A percentile compares a stretch with the other conserved stretches of the same genome.
phyloP scores from a whole-genome alignment of 768 basidiomycete genomes.

The Gloeophyllum trabeum region DNA sequence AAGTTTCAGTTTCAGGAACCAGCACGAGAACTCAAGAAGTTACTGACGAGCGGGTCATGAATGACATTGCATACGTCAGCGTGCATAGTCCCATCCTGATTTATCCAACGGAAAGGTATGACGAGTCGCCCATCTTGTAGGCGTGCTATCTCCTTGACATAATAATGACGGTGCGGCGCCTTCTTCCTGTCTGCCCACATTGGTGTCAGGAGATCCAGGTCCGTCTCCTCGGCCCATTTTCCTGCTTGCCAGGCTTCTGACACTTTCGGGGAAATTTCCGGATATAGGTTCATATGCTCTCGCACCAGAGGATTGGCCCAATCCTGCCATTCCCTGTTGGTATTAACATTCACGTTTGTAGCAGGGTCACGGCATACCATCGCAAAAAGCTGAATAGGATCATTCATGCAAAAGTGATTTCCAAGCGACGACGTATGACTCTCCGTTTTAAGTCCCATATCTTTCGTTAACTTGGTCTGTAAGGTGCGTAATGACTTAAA shows the following conservation, averaged over 20 bases:
- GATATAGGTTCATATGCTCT: conserved; percentile 14
- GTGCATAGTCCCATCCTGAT: background rate
- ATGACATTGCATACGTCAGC: background rate
- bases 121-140: conserved; percentile 8
- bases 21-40: too few species aligned
- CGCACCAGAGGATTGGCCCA: conserved; percentile 16
- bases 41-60: too few species aligned
- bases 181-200: conserved; percentile 15
- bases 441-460: conserved; percentile 7
- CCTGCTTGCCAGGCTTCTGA: conserved; percentile 18
- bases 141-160: conserved; percentile 14
- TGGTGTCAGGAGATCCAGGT: conserved; percentile 9
- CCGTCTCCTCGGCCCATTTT: conserved; percentile 10
- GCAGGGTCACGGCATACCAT: background rate
- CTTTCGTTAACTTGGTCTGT: conserved; percentile 11
- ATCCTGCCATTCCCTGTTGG: conserved; percentile 10
- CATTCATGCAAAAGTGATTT: conserved; percentile 20
- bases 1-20: too few species aligned
- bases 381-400: conserved; percentile 1
- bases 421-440: conserved; percentile 14
- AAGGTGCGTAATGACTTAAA: conserved; percentile 14
- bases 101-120: conserved; percentile 14
- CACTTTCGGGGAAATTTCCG: conserved; percentile 11
- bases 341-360: background rate
- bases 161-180: conserved; percentile 14